Base-by-base conservation (phyloP, 1,284 basidiomycete species). In the Sanghuangporus sanghuang region DNA sequence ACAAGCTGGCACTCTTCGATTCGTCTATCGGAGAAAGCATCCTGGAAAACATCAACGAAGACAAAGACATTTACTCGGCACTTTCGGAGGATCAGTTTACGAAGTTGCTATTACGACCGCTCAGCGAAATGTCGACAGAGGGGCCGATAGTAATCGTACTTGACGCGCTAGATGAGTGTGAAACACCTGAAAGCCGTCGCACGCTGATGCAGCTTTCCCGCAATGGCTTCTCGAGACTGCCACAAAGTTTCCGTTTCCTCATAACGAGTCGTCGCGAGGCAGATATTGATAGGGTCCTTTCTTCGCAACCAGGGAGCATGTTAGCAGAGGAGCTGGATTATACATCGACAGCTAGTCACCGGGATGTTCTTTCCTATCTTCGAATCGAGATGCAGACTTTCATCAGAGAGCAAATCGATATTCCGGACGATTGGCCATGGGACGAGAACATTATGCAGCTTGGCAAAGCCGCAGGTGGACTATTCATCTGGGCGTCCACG, bases 401-500 rank as follows among this genome's bases (percentile, higher is more conserved):
- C 12, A 18, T 52, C 1, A 21, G 18, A 27, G 21, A 32, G 2
- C 1, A 23, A 12, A n/a, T 46, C 7, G 44, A 46, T 1, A 27
- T 52, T 12, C 40, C 36, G 12, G 38, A 5, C 7, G 54, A 8
- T 36, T 49, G 49, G 36, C 9, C 44, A 11, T 60, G 58, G 58
- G 32, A 60, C 1, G 38, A 42, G 9, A 57, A 46, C 11, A 39
- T 57, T n/a, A 16, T 2, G 6, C n/a, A n/a, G 14, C 32, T 60
- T 49, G 58, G 44, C 4, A 39, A 60, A 2, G 21, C 44, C 2
- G 44, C 58, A 27, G 23, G 36, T 40, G 58, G 58, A 1, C 23
- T 60, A 16, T 60, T 60, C 49, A 23, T 60, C 9, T 60, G 58
- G 58, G 58, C 58, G 1, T 49, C 58, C 16, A 60, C 58, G n/a